phyloP scores from a whole-genome alignment of 2,329 filamentous ascomycete species.

The Colletotrichum kahawae region DNA sequence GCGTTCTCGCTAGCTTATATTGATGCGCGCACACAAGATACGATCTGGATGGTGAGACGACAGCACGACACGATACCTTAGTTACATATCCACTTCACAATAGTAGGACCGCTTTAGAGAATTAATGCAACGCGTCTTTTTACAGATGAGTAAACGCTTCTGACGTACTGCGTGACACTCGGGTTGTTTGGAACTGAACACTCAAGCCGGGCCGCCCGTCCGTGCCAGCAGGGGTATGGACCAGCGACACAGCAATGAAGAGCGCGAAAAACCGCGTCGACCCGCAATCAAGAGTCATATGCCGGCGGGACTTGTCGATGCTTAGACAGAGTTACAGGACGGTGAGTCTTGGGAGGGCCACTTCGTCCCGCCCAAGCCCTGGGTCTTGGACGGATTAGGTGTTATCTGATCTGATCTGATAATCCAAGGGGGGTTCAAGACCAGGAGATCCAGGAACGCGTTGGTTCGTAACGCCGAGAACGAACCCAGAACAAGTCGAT shows the following conservation, averaged over 20 bases:
- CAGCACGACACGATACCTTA: background rate
- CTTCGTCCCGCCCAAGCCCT: background rate
- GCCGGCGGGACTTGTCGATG: background rate
- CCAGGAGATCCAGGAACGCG: background rate
- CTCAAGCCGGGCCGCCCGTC: background rate
- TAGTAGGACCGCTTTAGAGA: background rate
- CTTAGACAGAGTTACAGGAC: background rate
- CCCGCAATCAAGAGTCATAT: background rate
- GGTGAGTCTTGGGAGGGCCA: background rate
- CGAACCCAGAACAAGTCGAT: background rate
- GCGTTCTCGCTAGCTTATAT: background rate
- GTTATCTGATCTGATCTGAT: constrained; percentile 21
- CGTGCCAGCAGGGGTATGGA: background rate
- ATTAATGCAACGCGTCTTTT: background rate
- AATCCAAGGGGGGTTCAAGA: background rate
- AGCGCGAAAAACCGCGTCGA: background rate
- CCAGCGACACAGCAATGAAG: background rate
- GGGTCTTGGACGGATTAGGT: background rate
- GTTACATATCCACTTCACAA: background rate
- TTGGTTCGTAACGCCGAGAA: constrained; percentile 16
- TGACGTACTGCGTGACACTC: background rate
- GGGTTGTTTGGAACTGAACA: background rate
- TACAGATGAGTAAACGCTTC: background rate
- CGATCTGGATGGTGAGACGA: background rate
- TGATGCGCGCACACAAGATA: background rate